phyloP scores from a whole-genome alignment of 2,329 filamentous ascomycete genomes.

The Ceratocystis destructans region DNA sequence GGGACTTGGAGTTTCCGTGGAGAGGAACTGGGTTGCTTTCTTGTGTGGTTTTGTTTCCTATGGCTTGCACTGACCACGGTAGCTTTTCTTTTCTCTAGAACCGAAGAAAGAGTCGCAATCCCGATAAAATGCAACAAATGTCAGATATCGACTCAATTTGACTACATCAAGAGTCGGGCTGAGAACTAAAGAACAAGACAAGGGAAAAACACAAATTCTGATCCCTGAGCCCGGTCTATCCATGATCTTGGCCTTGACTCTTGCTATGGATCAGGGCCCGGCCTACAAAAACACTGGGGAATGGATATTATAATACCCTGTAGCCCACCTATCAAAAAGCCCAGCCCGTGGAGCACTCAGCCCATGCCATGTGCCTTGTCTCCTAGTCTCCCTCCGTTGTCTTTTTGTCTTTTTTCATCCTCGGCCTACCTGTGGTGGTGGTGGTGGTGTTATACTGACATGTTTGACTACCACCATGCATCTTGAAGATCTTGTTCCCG shows the following conservation, averaged over 20 bases:
- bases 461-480: neutral
- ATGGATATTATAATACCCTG: neutral
- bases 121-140: no score
- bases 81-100: no score
- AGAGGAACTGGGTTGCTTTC: no score
- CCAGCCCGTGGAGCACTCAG: neutral
- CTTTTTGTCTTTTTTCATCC: neutral
- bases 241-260: neutral
- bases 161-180: no score
- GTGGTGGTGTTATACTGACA: neutral
- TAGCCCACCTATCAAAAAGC: neutral
- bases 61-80: no score
- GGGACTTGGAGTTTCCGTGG: no score
- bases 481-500: neutral
- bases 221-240: neutral
- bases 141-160: no score
- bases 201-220: neutral
- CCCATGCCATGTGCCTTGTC: neutral
- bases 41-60: no score
- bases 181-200: no score
- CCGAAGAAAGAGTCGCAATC: no score
- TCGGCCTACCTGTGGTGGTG: neutral
- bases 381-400: neutral
- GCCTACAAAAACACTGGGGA: neutral
- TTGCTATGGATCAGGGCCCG: neutral